Percentiles rank a stretch among this genome's conserved stretches.
Conservation (phyloP, 495 filamentous ascomycete genomes). For the Trichoderma asperelloides region DNA sequence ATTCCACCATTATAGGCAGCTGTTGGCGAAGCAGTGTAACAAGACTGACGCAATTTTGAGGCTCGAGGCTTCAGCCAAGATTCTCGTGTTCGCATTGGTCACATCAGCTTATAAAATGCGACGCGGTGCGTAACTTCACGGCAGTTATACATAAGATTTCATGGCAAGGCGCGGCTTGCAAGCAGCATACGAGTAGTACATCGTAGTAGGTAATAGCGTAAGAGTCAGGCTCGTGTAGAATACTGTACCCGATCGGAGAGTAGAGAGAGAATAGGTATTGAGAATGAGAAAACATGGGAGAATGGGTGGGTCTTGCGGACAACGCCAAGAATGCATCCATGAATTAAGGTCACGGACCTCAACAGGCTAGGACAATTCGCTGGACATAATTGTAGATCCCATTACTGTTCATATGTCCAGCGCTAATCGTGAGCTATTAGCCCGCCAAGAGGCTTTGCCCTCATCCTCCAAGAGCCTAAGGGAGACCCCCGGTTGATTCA, state of each 20-base stretch:
- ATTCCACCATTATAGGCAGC: background rate
- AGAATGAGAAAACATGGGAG: background rate
- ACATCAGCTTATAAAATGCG: background rate
- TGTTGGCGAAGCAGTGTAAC: background rate
- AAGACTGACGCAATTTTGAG: background rate
- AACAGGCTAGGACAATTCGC: background rate
- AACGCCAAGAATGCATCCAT: background rate
- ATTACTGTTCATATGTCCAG: background rate
- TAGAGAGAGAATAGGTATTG: background rate
- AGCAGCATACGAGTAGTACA: background rate
- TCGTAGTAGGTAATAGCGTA: no score
- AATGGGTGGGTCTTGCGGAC: background rate
- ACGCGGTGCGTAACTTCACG: background rate
- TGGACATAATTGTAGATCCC: background rate
- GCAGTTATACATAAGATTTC: background rate
- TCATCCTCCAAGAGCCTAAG: background rate
- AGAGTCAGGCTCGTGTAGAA: no score
- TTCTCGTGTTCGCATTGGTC: background rate
- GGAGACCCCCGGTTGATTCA: background rate
- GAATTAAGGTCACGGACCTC: background rate
- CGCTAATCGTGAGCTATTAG: background rate
- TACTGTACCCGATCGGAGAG: no score
- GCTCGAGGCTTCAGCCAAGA: background rate
- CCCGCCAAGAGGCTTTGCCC: background rate
- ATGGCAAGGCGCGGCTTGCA: background rate